Base-by-base conservation (phyloP, 352 stramenopile species). In the Aphanomyces astaci region DNA sequence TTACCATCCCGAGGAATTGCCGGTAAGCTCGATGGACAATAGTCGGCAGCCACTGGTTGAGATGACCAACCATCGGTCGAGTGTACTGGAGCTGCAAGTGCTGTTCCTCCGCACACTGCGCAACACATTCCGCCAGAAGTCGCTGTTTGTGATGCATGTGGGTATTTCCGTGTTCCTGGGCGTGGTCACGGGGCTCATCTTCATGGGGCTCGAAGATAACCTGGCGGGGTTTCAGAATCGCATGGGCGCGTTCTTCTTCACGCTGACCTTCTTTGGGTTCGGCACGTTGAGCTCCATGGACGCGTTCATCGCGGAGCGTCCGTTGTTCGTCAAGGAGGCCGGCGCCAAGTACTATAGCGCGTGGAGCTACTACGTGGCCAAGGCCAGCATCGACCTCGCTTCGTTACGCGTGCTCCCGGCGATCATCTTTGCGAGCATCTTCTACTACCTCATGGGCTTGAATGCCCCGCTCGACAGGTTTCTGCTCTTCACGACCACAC, bases 361-460 rank as follows among this genome's bases (percentile, higher is more conserved):
- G 13, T 86, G 87, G 51, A 89, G 78, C 70, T 92, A 94, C 65
- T 94, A 90, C 52, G 31, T 91, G 15, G 82, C 85, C 59, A 94
- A 94, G 70, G 78, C 81, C 19, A 76, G 77, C 32, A 70, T 92
- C 24, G 86, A 93, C 60, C 80, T 85, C n/a, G 59, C 91, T 28
- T 73, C 91, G 40, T 76, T 95, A 32, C 80, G 86, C 19, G 71
- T 95, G 32, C 54, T 95, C 24, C 86, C 86, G 1, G 81, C 84
- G 19, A 79, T 83, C 22, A 64, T 90, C 43, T 95, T 93, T 73
- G 76, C 81, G n/a, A 84, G 78, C 27, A 90, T 95, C 63, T 92
- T 93, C 55, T 95, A 95, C 75, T 89, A 82, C 77, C 78, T 95
- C 69, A 95, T 95, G 83, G 84, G 83, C 0, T 75, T 95, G 3